Base-by-base conservation (phyloP, 768 basidiomycete genomes). In the Suillus weaverae region DNA sequence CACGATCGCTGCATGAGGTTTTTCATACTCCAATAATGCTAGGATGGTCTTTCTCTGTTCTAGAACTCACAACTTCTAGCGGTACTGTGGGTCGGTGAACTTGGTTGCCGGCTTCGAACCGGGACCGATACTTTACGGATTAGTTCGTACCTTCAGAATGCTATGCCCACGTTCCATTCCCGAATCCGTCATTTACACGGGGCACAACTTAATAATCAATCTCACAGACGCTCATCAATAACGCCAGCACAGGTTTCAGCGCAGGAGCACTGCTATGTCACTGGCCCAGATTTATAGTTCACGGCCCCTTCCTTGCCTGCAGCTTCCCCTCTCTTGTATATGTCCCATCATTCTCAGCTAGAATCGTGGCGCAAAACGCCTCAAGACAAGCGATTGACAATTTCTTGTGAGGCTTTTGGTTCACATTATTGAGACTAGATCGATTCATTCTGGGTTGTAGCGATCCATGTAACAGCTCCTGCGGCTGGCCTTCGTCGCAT, bases 401-500 rank as follows among this genome's bases (percentile, higher is more conserved):
- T 59, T 59, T 59, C 57, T 41, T 59, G 57, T 59, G 41, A 39
- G 39, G 18, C 39, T 41, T 41, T 59, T 39, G 39, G 26, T 41
- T 41, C 39, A 18, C 57, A 59, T 59, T 30, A 18, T 30, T 2
- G 4, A 39, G 39, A 41, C 39, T 32, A 59, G 38, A 59, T 59
- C 10, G 11, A 59, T 41, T 59, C 26, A 59, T 30, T 13, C 26
- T 41, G 30, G 16, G 36, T 20, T 32, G 13, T 35, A 70, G 70
- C 62, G 5, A 66, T 70, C 0, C 70, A 62, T 22, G 70, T 55
- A 43, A 63, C 65, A 43, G 62, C 66, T 48, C 32, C 63, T 36
- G 32, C 44, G 5, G n/a, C 53, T n/a, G 32, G 41, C 35, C 62
- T 70, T 46, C 51, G 44, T 32, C 70, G 63, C 20, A 60, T 71